Base-by-base conservation (phyloP, 345 rosid species). In the Xanthoceras sorbifolium region DNA sequence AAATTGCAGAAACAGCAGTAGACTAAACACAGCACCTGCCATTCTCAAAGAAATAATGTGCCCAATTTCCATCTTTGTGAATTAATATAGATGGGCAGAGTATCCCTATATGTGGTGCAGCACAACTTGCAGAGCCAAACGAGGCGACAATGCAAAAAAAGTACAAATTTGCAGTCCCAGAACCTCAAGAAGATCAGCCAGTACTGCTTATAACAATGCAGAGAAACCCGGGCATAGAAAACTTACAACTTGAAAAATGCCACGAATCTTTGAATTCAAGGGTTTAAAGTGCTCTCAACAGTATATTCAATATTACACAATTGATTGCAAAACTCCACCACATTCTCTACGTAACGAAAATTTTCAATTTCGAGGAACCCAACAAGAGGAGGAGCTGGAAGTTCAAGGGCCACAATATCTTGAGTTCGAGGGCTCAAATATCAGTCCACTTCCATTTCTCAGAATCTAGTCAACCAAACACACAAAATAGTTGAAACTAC, bases 1-100 rank as follows among this genome's bases (percentile, higher is more conserved):
- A 54, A 82, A 82, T 67, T 80, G 88, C 71, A 85, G 59, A 76
- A 87, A 72, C 73, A 89, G 75, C 63, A 90, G 76, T 36, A 88
- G 26, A 83, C 78, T 59, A 29, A 86, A 73, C 63, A 81, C 61
- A 66, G 81, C 48, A 74, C 74, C 73, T 42, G 78, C 82, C 89
- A 77, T 86, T 72, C 76, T 82, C 75, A 77, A 57, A 48, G 67
- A 75, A 66, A 38, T 64, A 57, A 67, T 26, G 25, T 50, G 78
- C 61, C 52, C 71, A 36, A 60, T 74, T 38, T 69, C 81, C 70
- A 77, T 76, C 31, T 69, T 77, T 72, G 29, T 8, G 64, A 69
- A 65, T 26, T 7, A 77, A 61, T 20, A 18, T 15, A 28, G 23
- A 59, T 28, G 26, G 22, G 29, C 15, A 12, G 52, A 61, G 73